Evolutionary conservation across 2,329 filamentous ascomycete genomes (phyloP).

Genomic region (Aureobasidium uvarum): DNA sequence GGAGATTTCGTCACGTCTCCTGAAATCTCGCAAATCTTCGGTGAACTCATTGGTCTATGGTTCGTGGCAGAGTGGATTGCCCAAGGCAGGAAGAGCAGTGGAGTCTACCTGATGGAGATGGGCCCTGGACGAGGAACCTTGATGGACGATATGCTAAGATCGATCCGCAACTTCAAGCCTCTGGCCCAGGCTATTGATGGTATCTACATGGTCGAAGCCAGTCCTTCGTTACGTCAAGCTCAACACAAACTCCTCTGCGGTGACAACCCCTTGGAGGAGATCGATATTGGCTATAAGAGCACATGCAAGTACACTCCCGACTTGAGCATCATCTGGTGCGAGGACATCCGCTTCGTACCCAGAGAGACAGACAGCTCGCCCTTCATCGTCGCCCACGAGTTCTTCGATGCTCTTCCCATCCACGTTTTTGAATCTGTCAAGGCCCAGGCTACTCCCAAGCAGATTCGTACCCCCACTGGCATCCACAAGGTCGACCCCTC

Average conservation of each 20-base stretch:
- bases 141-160: constrained; percentile 94
- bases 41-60: constrained; percentile 92
- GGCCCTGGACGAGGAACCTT: constrained; percentile 91
- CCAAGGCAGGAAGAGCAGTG: constrained; percentile 70
- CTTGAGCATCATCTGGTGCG: constrained; percentile 79
- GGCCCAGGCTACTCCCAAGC: constrained; percentile 38
- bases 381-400: constrained; percentile 95
- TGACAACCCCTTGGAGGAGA: constrained; percentile 65
- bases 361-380: constrained; percentile 66
- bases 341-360: constrained; percentile 81
- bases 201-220: constrained; percentile 96
- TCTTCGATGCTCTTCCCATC: constrained; percentile 97
- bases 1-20: constrained; percentile 97
- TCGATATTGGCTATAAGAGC: constrained; percentile 70
- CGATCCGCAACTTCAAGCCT: constrained; percentile 75
- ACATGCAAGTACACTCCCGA: constrained; percentile 70
- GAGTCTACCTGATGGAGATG: constrained; percentile 88
- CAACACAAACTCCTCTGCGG: constrained; percentile 84
- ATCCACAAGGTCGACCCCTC: constrained; percentile 43
- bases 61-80: constrained; percentile 95
- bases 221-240: constrained; percentile 68
- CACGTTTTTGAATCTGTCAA: constrained; percentile 82
- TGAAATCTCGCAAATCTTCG: constrained; percentile 96
- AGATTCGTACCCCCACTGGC: constrained; percentile 49
- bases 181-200: constrained; percentile 75